These are phyloP conservation scores for Tetracladium marchalianum DNA, from an alignment of 495 filamentous ascomycete species.

Conservation along the genomic window DNA sequence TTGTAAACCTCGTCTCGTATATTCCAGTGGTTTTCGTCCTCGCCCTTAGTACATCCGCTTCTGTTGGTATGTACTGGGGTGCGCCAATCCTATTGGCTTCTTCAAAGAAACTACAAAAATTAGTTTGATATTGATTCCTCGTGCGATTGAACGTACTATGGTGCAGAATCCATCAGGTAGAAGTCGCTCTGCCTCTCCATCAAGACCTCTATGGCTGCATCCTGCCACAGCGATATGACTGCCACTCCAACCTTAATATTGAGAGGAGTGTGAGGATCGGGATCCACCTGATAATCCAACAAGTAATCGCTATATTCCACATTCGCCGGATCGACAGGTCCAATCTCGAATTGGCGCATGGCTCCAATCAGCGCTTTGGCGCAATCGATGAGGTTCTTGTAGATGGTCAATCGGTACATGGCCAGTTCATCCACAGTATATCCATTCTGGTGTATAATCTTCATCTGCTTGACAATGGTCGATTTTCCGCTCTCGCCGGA, in stretches of 20 bases:
- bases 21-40: slow-evolving; percentile 99
- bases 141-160: slow-evolving; percentile 62
- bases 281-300: slow-evolving; percentile 77
- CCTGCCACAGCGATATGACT: slow-evolving; percentile 80
- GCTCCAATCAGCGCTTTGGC: slow-evolving; percentile 83
- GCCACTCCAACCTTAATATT: slow-evolving; percentile 73
- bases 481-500: slow-evolving; percentile 98
- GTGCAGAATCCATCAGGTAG: slow-evolving; percentile 97
- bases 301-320: slow-evolving; percentile 68
- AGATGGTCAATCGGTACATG: slow-evolving; percentile 89
- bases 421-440: slow-evolving; percentile 86
- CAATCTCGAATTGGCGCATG: slow-evolving; percentile 78
- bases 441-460: slow-evolving; percentile 97
- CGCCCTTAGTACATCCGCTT: slow-evolving; percentile 87
- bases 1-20: slow-evolving; percentile 94
- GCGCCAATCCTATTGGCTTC: slow-evolving; percentile 80
- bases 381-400: slow-evolving; percentile 96
- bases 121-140: slow-evolving; percentile 10
- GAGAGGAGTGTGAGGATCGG: slow-evolving; percentile 74
- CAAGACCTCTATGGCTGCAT: slow-evolving; percentile 70
- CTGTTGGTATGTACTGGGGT: slow-evolving; percentile 77
- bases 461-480: slow-evolving; percentile 99
- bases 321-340: slow-evolving; percentile 60
- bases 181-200: slow-evolving; percentile 96
- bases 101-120: slow-evolving; percentile 73